phyloP scores from a whole-genome alignment of 129 eudicot genomes.

The Pulicaria dysenterica region DNA sequence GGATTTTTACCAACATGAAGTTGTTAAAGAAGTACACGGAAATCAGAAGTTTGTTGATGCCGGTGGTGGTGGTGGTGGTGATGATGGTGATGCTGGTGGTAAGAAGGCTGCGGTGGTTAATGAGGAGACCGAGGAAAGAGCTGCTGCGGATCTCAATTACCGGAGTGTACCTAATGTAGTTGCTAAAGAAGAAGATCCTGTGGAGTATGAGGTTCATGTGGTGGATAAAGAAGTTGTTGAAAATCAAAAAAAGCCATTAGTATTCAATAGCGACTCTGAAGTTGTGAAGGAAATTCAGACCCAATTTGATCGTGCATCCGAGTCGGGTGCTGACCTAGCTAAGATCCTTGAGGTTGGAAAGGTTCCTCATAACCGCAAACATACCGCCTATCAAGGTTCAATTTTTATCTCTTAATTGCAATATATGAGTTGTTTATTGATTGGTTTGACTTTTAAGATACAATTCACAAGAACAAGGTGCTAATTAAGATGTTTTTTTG shows the following conservation, averaged over 20 bases:
- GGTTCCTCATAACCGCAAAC: constrained; percentile 69
- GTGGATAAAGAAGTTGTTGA: constrained; percentile 89
- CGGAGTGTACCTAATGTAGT: constrained; percentile 37
- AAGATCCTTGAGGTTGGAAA: constrained; percentile 87
- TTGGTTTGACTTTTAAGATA: background rate
- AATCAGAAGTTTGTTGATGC: constrained; percentile 62
- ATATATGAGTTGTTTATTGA: background rate
- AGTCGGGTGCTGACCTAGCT: constrained; percentile 61
- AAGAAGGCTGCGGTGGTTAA: constrained; percentile 38
- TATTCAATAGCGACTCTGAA: constrained; percentile 56
- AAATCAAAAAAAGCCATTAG: constrained; percentile 39
- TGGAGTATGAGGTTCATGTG: constrained; percentile 90
- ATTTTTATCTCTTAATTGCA: background rate
- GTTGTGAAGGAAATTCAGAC: constrained; percentile 75
- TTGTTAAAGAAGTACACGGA: constrained; percentile 78
- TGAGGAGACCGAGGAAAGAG: constrained; percentile 40
- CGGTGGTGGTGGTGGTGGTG: constrained; percentile 33
- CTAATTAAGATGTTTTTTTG: no score
- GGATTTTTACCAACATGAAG: constrained; percentile 53
- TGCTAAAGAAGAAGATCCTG: constrained; percentile 51
- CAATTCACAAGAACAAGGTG: no score
- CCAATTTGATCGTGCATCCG: constrained; percentile 77
- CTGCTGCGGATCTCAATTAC: constrained; percentile 37
- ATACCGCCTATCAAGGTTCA: constrained; percentile 70
- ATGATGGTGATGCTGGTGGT: constrained; percentile 16